Percentiles rank a stretch among this genome's conserved stretches.
Conservation (phyloP, 208 protist genomes). For the Leishmania tarentolae region DNA sequence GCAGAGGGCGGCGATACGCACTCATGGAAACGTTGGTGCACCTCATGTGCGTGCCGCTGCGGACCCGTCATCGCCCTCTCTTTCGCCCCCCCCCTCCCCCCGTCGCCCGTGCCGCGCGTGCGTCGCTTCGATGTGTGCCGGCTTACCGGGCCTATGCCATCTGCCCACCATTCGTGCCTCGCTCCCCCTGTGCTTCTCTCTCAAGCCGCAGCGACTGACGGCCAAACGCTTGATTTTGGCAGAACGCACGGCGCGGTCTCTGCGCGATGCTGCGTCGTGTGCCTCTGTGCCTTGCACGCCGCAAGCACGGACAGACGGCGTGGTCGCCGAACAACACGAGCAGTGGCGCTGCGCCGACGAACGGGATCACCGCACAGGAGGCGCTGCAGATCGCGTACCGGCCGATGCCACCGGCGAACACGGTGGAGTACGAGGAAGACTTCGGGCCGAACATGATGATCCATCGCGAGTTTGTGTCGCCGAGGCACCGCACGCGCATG, state of each 20-base stretch:
- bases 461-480: slow-evolving; percentile 85
- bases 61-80: neutral
- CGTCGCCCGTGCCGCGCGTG: neutral
- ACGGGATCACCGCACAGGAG: slow-evolving; percentile 76
- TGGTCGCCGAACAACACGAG: slow-evolving; percentile 78
- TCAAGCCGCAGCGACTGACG: neutral
- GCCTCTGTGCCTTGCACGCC: slow-evolving; percentile 32
- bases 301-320: slow-evolving; percentile 68
- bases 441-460: slow-evolving; percentile 86
- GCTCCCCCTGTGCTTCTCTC: neutral
- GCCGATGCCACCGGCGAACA: slow-evolving; percentile 73
- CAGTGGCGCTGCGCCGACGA: slow-evolving; percentile 65
- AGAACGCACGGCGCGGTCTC: neutral
- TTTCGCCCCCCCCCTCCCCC: neutral
- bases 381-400: slow-evolving; percentile 84
- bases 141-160: neutral
- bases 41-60: neutral
- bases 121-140: neutral
- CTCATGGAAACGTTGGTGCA: neutral
- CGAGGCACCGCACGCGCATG: slow-evolving; percentile 61
- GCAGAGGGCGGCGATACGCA: neutral
- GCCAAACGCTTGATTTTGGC: neutral
- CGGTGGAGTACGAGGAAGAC: slow-evolving; percentile 90
- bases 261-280: slow-evolving; percentile 33
- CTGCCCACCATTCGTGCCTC: neutral